Conservation (phyloP, 345 rosid species). For the Punica granatum region DNA sequence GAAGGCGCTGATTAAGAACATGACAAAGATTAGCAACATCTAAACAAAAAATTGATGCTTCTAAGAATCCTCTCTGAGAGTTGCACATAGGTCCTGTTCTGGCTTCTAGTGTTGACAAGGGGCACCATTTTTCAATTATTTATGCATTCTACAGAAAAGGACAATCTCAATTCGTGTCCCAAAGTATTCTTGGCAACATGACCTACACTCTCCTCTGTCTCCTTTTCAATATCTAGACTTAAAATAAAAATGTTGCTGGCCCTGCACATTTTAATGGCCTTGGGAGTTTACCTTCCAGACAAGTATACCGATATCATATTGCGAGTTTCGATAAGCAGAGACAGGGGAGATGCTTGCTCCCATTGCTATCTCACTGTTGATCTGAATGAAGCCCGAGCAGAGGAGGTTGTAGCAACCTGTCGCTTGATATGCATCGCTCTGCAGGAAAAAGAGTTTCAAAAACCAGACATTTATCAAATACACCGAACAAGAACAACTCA, state of each 20-base stretch:
- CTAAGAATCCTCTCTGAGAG: not conserved
- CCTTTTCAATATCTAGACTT: not conserved
- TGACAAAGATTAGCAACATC: slow-evolving; percentile 4
- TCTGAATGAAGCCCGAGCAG: slow-evolving; percentile 46
- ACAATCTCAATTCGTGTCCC: slow-evolving; percentile 1
- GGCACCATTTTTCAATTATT: not conserved
- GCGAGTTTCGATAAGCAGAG: slow-evolving; percentile 31
- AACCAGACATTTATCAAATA: not conserved
- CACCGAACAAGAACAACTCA: not conserved
- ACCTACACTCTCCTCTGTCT: slow-evolving; percentile 6
- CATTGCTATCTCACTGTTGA: slow-evolving; percentile 47
- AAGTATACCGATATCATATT: slow-evolving; percentile 43
- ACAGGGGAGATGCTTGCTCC: slow-evolving; percentile 53
- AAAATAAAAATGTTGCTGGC: not conserved
- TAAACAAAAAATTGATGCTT: slow-evolving; percentile 5
- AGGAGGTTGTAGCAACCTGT: slow-evolving; percentile 53
- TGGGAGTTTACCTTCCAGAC: slow-evolving; percentile 41
- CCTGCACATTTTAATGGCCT: not conserved
- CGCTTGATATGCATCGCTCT: slow-evolving; percentile 56
- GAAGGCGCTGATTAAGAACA: not conserved
- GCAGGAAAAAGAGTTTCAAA: slow-evolving; percentile 1
- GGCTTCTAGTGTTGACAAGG: slow-evolving; percentile 6
- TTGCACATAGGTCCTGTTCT: not conserved
- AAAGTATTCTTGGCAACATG: not conserved
- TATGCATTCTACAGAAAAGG: not conserved